phyloP scores from a whole-genome alignment of 805 yeast species.

The Lipomyces spencermartinsiae region DNA sequence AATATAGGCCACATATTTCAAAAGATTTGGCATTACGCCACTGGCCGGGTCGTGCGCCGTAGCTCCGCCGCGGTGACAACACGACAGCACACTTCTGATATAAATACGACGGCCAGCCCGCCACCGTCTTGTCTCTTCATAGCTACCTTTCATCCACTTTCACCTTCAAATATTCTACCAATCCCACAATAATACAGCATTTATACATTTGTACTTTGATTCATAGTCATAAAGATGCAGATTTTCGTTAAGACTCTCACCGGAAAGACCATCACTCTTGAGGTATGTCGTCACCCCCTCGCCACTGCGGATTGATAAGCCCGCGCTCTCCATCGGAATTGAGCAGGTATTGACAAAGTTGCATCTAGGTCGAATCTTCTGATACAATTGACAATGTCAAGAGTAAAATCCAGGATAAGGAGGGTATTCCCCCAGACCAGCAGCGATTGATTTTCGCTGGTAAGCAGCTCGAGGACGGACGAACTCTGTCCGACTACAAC shows the following conservation, averaged over 20 bases:
- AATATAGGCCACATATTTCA: background rate
- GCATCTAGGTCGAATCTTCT: slow-evolving; percentile 57
- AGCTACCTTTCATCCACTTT: slow-evolving; percentile 4
- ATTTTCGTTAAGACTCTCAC: slow-evolving; percentile 88
- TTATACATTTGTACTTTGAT: background rate
- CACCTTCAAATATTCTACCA: background rate
- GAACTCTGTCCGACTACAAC: slow-evolving; percentile 97
- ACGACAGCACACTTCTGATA: background rate
- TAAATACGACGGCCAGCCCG: slow-evolving; percentile 7
- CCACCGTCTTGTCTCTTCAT: slow-evolving; percentile 4
- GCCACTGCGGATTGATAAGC: background rate
- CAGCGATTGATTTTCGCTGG: slow-evolving; percentile 91
- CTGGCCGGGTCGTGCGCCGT: background rate
- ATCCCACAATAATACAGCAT: no score
- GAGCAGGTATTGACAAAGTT: background rate
- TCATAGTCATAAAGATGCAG: slow-evolving; percentile 58
- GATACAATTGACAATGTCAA: slow-evolving; percentile 98
- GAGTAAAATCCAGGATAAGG: slow-evolving; percentile 96
- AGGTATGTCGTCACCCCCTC: slow-evolving; percentile 51
- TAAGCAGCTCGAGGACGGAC: slow-evolving; percentile 64
- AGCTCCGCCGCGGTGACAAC: background rate
- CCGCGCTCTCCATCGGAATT: background rate
- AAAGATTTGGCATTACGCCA: background rate
- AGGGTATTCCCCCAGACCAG: slow-evolving; percentile 98
- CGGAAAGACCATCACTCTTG: slow-evolving; percentile 87